Percentiles rank a stretch among this genome's conserved stretches.
Conservation (phyloP, 371 early-diverging fungal genomes). For the Dentiscutata heterogama region DNA sequence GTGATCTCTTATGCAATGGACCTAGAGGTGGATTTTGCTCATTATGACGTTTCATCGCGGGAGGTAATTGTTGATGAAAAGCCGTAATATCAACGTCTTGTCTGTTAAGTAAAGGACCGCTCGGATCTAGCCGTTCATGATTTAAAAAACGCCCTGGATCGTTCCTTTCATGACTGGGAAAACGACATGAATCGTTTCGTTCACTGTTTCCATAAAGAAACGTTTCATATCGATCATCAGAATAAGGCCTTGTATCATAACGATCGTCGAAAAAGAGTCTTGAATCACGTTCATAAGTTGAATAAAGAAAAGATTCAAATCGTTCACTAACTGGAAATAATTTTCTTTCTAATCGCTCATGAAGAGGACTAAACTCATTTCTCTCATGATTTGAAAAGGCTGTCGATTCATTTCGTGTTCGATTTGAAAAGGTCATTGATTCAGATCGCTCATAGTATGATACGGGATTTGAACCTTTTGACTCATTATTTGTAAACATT, state of each 20-base stretch:
- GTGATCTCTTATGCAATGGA: constrained; percentile 16
- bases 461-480: too few species aligned
- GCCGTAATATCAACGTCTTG: constrained; percentile 6
- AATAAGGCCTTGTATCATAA: neutral
- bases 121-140: neutral
- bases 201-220: neutral
- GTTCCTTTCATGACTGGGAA: neutral
- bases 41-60: constrained; percentile 1
- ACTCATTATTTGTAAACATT: neutral
- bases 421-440: neutral
- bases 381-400: neutral
- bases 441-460: neutral
- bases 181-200: neutral
- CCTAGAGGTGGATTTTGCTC: constrained; percentile 6
- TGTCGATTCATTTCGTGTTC: neutral
- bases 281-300: neutral
- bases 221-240: constrained; percentile 11
- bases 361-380: neutral
- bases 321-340: neutral
- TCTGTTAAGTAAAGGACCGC: neutral
- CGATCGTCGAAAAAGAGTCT: neutral
- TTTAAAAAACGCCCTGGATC: constrained; percentile 3
- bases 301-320: neutral
- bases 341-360: neutral
- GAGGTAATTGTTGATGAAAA: constrained; percentile 23